A percentile compares a stretch with the other conserved stretches of the same genome.
phyloP scores from a whole-genome alignment of 2,329 filamentous ascomycete species.

The Truncatella angustata region DNA sequence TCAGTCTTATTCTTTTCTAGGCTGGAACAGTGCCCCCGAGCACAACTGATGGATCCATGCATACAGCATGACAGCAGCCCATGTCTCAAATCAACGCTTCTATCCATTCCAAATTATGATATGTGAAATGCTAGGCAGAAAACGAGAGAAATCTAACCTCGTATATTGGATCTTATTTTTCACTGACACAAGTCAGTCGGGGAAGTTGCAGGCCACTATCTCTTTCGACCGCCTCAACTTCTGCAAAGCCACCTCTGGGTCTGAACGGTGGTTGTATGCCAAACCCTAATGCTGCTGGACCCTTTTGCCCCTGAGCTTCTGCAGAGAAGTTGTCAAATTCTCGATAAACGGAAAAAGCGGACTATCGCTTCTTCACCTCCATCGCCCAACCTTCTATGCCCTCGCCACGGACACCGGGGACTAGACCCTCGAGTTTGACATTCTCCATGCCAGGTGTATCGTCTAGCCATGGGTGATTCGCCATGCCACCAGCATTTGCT shows the following conservation, averaged over 20 bases:
- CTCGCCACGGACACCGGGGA: slow-evolving; percentile 80
- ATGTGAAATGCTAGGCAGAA: neutral
- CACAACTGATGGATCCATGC: neutral
- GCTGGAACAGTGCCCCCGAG: neutral
- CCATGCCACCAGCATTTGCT: slow-evolving; percentile 96
- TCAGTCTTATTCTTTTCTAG: neutral
- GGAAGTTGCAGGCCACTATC: neutral
- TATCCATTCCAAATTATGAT: neutral
- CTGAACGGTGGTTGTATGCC: too few species aligned
- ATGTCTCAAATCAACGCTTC: neutral
- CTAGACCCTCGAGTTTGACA: slow-evolving; percentile 68
- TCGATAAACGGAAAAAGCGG: neutral
- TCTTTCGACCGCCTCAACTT: neutral
- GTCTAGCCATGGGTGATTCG: slow-evolving; percentile 76
- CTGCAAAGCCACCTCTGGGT: neutral
- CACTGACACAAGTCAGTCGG: neutral
- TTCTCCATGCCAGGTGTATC: slow-evolving; percentile 87
- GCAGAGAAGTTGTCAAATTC: neutral
- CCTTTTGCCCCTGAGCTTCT: neutral
- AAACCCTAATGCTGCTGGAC: too few species aligned
- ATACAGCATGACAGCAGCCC: neutral
- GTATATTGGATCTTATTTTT: neutral
- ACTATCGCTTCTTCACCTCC: slow-evolving; percentile 69
- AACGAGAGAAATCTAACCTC: neutral
- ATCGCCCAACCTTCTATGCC: slow-evolving; percentile 92